Evolutionary conservation across 306 rosid species (phyloP).

Genomic region (Oxytropis ochrocephala): DNA sequence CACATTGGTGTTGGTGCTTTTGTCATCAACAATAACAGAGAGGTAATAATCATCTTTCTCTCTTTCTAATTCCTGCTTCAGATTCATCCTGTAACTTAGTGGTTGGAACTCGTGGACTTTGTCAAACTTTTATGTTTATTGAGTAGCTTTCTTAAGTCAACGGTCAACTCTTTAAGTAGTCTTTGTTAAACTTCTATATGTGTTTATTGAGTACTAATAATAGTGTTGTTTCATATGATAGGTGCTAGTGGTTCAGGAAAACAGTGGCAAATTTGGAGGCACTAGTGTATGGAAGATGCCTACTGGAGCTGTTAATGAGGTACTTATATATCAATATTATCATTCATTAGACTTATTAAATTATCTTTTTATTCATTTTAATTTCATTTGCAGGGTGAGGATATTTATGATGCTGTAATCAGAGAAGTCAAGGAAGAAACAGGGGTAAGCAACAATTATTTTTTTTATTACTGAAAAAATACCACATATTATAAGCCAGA

Average conservation of each 20-base stretch:
- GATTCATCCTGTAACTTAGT: no score
- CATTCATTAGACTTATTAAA: neutral
- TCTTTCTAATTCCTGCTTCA: no score
- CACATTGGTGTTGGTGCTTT: constrained; percentile 75
- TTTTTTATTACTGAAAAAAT: no score
- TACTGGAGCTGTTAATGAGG: no score
- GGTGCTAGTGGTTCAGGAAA: constrained; percentile 93
- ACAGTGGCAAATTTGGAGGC: constrained; percentile 47
- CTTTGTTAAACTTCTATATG: neutral
- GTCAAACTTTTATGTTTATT: no score
- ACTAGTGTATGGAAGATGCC: constrained; percentile 75
- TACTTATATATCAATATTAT: neutral
- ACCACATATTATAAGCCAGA: no score
- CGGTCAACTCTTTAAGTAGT: no score
- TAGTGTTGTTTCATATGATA: constrained; percentile 27
- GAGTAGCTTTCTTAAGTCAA: no score
- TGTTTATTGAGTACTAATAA: neutral
- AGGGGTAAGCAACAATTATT: constrained; percentile 47
- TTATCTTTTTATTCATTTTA: neutral
- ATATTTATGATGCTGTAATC: constrained; percentile 55
- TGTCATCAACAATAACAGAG: constrained; percentile 47
- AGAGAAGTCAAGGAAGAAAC: constrained; percentile 98
- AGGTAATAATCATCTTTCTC: constrained; percentile 52
- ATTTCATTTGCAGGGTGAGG: constrained; percentile 60
- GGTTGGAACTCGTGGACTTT: no score